Percentiles rank a stretch among this genome's conserved stretches.
Evolutionary conservation across 257 asterid species (phyloP).

Genomic region (Fraxinus anomala): DNA sequence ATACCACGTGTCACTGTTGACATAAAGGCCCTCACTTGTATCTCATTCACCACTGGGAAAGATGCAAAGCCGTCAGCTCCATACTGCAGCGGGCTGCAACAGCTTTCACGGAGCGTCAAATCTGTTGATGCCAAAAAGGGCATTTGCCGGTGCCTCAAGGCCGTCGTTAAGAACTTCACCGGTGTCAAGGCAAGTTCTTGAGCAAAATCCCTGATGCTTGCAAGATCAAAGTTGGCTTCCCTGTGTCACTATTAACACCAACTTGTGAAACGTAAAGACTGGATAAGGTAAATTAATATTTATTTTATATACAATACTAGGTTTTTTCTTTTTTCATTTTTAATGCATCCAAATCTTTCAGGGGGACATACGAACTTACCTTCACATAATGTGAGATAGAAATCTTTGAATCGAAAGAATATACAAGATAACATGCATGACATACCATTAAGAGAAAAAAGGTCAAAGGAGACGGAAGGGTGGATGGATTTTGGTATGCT

Average conservation of each 20-base stretch:
- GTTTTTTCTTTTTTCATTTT: too few species aligned
- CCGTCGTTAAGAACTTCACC: constrained; percentile 45
- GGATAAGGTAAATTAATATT: too few species aligned
- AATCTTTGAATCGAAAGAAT: background rate
- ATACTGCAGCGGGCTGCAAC: constrained; percentile 41
- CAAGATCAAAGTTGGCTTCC: constrained; percentile 5
- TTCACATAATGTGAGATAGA: background rate
- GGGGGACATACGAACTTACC: background rate
- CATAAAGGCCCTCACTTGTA: constrained; percentile 48
- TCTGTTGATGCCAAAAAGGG: constrained; percentile 57
- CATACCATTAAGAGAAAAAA: background rate
- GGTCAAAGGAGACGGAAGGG: background rate
- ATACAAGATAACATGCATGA: background rate
- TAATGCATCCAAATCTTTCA: background rate
- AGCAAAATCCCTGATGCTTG: constrained; percentile 54
- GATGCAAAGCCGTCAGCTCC: constrained; percentile 32
- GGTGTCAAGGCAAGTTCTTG: constrained; percentile 58
- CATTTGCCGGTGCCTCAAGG: constrained; percentile 62
- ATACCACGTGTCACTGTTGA: constrained; percentile 41
- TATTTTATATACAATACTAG: too few species aligned
- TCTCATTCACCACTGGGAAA: constrained; percentile 45
- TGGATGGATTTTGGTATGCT: constrained; percentile 32
- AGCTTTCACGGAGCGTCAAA: constrained; percentile 42
- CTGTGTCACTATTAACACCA: constrained; percentile 48
- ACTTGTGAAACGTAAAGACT: constrained; percentile 55